Evolutionary conservation across 495 filamentous ascomycete species (phyloP).

Genomic region (Parachaetomium inaequale): DNA sequence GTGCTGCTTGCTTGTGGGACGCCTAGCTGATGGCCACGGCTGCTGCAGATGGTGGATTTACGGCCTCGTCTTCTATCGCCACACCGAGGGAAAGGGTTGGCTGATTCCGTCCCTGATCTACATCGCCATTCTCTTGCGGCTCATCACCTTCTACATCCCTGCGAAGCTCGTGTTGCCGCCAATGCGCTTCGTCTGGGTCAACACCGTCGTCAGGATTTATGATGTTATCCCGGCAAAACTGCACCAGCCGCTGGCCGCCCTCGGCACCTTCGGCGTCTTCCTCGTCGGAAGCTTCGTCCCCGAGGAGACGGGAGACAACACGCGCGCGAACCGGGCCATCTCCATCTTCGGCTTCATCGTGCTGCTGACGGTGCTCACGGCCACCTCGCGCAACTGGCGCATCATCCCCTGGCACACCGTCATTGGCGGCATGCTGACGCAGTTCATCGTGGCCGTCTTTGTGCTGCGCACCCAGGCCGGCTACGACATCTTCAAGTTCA

Average conservation of each 20-base stretch:
- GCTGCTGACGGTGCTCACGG: constrained; percentile 61
- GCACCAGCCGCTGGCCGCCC: constrained; percentile 56
- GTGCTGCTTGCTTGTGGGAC: constrained; percentile 6
- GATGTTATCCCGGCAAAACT: constrained; percentile 58
- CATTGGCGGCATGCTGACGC: constrained; percentile 76
- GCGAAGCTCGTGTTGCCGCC: constrained; percentile 62
- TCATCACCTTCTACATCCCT: constrained; percentile 71
- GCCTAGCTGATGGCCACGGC: constrained; percentile 11
- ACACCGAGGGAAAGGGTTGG: constrained; percentile 73
- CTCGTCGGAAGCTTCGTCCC: constrained; percentile 71
- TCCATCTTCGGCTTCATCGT: constrained; percentile 77
- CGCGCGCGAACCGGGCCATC: constrained; percentile 70
- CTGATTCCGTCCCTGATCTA: constrained; percentile 80
- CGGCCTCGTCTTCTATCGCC: constrained; percentile 68
- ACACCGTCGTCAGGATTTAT: constrained; percentile 54
- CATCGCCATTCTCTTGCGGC: constrained; percentile 66
- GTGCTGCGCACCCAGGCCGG: constrained; percentile 73
- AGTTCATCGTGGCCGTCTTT: constrained; percentile 85
- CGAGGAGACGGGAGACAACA: constrained; percentile 68
- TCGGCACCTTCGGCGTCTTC: constrained; percentile 62
- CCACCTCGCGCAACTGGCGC: constrained; percentile 66
- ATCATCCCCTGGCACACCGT: constrained; percentile 83
- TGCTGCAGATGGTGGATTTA: constrained; percentile 79
- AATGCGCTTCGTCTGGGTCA: constrained; percentile 61
- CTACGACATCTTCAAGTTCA: constrained; percentile 85